Base-by-base conservation (phyloP, 2,329 filamentous ascomycete genomes). In the Colletotrichum graminicola region DNA sequence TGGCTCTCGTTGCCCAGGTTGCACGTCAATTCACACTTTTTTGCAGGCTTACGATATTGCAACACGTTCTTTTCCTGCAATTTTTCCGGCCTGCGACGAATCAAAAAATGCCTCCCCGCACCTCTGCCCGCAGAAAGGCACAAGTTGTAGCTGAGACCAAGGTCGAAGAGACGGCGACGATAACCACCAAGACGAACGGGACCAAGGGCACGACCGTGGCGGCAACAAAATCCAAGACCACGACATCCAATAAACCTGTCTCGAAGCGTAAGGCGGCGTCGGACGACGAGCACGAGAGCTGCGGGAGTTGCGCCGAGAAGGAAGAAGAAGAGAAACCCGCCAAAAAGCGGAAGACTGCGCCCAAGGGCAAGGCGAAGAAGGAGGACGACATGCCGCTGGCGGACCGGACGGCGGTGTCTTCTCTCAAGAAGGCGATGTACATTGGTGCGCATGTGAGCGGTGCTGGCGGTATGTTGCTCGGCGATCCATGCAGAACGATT, bases 401-500 rank as follows among this genome's bases (percentile, higher is more conserved):
- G 26, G 83, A 86, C 34, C 88, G 96, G 45, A 95, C 94, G 0
- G 82, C 86, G 5, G 80, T 90, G 39, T 75, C 81, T 16, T 89
- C 90, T 1, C 84, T 95, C 73, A 91, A 91, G 79, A 88, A 86
- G 79, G 81, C 85, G 16, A 93, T 98, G 88, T 92, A 93, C 77
- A 92, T 99, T 66, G 96, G 96, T 21, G 96, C 96, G 0, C 96
- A 99, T 80, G 94, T 98, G 73, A 96, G 93, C 80, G 91, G 89
- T 73, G 94, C 96, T 36, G 95, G 95, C 84, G 95, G 94, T 93
- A 79, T 67, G 85, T 75, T 59, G 12, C n/a, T 11, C 21, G 41
- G 23, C 5, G 18, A 52, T 12, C 18, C 21, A 16, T 39, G 47
- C 55, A 29, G 61, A 54, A 71, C 66, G 61, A 16, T 11, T 21